Evolutionary conservation across 2,329 filamentous ascomycete genomes (phyloP).

Genomic region (Diaporthe australafricana): DNA sequence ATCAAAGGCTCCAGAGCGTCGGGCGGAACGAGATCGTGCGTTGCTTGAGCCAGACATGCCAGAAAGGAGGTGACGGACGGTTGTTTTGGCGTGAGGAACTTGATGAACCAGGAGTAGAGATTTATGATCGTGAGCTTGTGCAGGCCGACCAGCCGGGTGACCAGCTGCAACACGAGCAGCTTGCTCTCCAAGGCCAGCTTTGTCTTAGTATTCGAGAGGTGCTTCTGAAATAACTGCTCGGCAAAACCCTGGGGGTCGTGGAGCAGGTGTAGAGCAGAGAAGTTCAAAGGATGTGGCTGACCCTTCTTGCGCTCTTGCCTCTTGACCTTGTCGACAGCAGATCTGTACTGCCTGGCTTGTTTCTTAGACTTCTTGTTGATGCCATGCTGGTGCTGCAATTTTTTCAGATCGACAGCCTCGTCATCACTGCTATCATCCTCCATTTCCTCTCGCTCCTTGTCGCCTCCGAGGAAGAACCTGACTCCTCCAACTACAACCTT

Average conservation of each 20-base stretch:
- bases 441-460: conserved; percentile 93
- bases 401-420: conserved; percentile 80
- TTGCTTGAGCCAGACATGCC: conserved; percentile 90
- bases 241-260: conserved; percentile 96
- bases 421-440: conserved; percentile 91
- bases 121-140: conserved; percentile 92
- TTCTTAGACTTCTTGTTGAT: conserved; percentile 99
- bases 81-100: conserved; percentile 89
- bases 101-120: conserved; percentile 96
- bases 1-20: conserved; percentile 92
- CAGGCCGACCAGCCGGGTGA: conserved; percentile 89
- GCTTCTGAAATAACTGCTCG: conserved; percentile 89
- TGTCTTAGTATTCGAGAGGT: conserved; percentile 87
- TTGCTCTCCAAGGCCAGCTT: conserved; percentile 91
- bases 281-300: conserved; percentile 89
- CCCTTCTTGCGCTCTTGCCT: conserved; percentile 88
- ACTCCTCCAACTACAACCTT: conserved; percentile 91
- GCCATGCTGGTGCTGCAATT: conserved; percentile 84
- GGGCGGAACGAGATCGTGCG: conserved; percentile 90
- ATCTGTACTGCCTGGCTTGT: conserved; percentile 81
- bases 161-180: conserved; percentile 88
- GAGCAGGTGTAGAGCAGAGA: conserved; percentile 92
- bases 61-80: conserved; percentile 92
- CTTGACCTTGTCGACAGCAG: conserved; percentile 85
- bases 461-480: conserved; percentile 94